phyloP scores from a whole-genome alignment of 345 rosid species.

The Physaria fendleri region DNA sequence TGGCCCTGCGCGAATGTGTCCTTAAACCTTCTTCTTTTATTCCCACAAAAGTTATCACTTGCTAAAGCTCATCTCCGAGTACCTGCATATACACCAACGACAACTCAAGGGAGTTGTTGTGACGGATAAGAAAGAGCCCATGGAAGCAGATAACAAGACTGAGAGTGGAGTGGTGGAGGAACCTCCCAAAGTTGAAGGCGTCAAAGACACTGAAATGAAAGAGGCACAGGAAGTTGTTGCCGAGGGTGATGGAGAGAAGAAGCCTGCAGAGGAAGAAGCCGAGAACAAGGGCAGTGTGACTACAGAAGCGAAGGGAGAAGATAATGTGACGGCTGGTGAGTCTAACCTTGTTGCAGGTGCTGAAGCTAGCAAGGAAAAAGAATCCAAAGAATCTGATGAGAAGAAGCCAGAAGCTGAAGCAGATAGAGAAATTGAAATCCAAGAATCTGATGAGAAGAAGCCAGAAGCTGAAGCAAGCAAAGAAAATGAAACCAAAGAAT shows the following conservation, averaged over 20 bases:
- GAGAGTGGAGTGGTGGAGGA: constrained; percentile 7
- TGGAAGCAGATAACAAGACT: constrained; percentile 10
- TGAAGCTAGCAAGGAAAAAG: neutral
- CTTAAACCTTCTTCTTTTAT: neutral
- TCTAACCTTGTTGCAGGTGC: neutral
- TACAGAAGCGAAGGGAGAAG: constrained; percentile 12
- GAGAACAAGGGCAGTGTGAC: neutral
- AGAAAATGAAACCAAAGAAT: too few relatives aligned
- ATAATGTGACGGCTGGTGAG: neutral
- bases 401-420: too few relatives aligned
- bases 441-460: too few relatives aligned
- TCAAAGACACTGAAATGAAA: constrained; percentile 9
- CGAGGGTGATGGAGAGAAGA: constrained; percentile 21
- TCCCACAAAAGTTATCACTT: constrained; percentile 10
- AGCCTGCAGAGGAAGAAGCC: constrained; percentile 13
- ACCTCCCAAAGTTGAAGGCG: too few relatives aligned
- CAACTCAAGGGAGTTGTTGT: too few relatives aligned
- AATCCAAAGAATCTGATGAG: neutral
- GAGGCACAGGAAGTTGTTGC: constrained; percentile 9
- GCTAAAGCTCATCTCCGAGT: constrained; percentile 29
- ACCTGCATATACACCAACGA: constrained; percentile 23
- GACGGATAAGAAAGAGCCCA: too few relatives aligned
- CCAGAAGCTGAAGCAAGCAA: too few relatives aligned
- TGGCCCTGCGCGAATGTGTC: neutral
- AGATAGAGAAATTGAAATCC: too few relatives aligned